Base-by-base conservation (phyloP, 1,284 basidiomycete species). In the Phlebopus sp. region DNA sequence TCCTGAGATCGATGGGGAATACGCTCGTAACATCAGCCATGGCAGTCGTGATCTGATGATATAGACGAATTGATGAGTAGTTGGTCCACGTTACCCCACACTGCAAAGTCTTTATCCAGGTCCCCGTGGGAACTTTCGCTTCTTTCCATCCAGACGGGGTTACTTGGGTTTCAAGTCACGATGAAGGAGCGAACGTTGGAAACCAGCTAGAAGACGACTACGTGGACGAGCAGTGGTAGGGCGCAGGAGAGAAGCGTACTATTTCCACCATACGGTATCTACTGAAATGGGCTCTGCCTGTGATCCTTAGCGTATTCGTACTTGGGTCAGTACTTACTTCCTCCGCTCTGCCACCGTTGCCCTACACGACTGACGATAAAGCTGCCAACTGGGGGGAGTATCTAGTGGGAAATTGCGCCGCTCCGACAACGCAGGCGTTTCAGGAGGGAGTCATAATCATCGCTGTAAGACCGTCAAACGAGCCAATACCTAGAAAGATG, bases 1-100 rank as follows among this genome's bases (percentile, higher is more conserved):
- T 70, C 49, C 69, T 76, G 66, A 91, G 81, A 68, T 90, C 86
- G 61, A 91, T 81, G 50, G 88, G 86, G 71, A 90, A 90, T 45
- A 62, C 59, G 50, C 66, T 72, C 51, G 68, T 56, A 53, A 71
- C 60, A 50, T 62, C 64, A 23, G 71, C 37, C 73, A 78, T 77
- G 54, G 56, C 69, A 45, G 55, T 40, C 27, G 36, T 39, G 31
- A 34, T 32, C 19, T 21, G 37, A 7, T 42, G 35, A 19, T n/a
- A 25, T 30, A 19, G 37, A 37, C 10, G 40, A 42, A 18, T 19
- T n/a, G 9, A 34, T 44, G 36, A 39, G 17, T 19, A 21, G 42
- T 18, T 30, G 13, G 36, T 41, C 39, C 13, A 25, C 36, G 18
- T 47, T 18, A 19, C 39, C 39, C 45, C 23, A 32, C 44, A 18